Evolutionary conservation across 2,329 filamentous ascomycete species (phyloP), one percentile per base, ranked within the genome.

Genomic region (Ascosphaera aggregata): DNA sequence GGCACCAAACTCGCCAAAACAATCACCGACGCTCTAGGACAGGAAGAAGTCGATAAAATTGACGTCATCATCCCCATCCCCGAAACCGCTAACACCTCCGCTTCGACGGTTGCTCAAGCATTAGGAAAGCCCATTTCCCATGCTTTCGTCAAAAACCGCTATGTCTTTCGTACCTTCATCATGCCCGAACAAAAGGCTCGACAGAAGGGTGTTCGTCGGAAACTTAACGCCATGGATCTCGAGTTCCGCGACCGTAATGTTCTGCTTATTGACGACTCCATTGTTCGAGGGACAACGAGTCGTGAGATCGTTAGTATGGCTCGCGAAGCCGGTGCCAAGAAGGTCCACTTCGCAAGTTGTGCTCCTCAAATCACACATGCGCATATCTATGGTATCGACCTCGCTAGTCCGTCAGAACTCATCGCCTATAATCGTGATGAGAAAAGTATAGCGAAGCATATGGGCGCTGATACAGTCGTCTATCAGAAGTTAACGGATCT

Each of bases 141-240:
- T 51, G 84, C 75, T 2, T 86, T 92, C 49, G 75, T 92, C 45
- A 91, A 89, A 66, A 91, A 91, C 57, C 69, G 80, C 39, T 91
- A 91, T 54, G 77, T 91, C 43, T 84, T 81, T 65, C 71, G 81
- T 38, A 91, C 81, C 1, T 89, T 86, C 55, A 86, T 84, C 52
- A 79, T 80, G 75, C 76, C 85, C 1, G 78, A 77, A 19, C 85
- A 94, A 55, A 72, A 72, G 47, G 69, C 74, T 15, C 69, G 85
- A 3, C 73, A 89, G 50, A 86, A 86, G 59, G 78, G 81, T 47
- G 82, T 95, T 8, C 76, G 86, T 3, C 72, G 85, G 37, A 95
- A 95, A 61, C 67, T 95, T 31, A 86, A 80, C 43, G 73, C 85
- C 16, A 92, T 94, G 58, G 71, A 75, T 18, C 73, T 76, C 30